These are phyloP conservation scores for Jamesozyma hellenica DNA, from an alignment of 805 yeast genomes.

Conservation along the genomic window DNA sequence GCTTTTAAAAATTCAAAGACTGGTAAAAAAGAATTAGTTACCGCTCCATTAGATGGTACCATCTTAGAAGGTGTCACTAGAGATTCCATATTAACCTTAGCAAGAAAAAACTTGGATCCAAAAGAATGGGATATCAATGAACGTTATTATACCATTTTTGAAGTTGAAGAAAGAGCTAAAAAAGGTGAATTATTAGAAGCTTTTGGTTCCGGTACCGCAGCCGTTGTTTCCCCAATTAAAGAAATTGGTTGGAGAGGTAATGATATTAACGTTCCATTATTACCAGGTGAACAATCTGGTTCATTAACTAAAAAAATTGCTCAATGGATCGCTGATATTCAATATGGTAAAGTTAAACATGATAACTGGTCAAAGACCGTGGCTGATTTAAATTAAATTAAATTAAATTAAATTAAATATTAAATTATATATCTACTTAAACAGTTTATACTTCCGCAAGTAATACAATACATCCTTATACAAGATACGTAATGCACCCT, in stretches of 20 bases:
- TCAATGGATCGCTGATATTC: slow-evolving; percentile 79
- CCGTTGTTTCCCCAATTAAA: slow-evolving; percentile 88
- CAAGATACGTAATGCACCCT: too few species aligned
- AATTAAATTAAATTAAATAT: too few species aligned
- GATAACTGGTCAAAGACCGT: slow-evolving; percentile 39
- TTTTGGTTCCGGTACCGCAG: slow-evolving; percentile 96
- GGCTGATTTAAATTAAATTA: slow-evolving; percentile 18
- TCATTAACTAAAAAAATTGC: slow-evolving; percentile 67
- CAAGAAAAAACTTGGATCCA: slow-evolving; percentile 63
- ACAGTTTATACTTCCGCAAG: too few species aligned
- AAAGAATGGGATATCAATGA: slow-evolving; percentile 76
- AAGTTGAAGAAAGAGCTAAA: slow-evolving; percentile 65
- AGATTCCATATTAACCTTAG: slow-evolving; percentile 70
- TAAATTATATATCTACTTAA: too few species aligned
- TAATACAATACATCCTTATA: too few species aligned
- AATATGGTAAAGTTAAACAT: slow-evolving; percentile 74
- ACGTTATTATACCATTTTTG: slow-evolving; percentile 72
- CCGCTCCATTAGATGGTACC: slow-evolving; percentile 96
- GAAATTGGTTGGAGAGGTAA: slow-evolving; percentile 72
- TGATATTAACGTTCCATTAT: slow-evolving; percentile 67
- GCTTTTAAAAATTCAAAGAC: slow-evolving; percentile 62
- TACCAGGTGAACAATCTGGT: slow-evolving; percentile 70
- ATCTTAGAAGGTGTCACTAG: slow-evolving; percentile 95
- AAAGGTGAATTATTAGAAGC: slow-evolving; percentile 86
- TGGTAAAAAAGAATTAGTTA: slow-evolving; percentile 83